Evolutionary conservation across 345 rosid species (phyloP), one percentile per base, ranked within the genome.

Genomic region (Aurinia saxatilis): DNA sequence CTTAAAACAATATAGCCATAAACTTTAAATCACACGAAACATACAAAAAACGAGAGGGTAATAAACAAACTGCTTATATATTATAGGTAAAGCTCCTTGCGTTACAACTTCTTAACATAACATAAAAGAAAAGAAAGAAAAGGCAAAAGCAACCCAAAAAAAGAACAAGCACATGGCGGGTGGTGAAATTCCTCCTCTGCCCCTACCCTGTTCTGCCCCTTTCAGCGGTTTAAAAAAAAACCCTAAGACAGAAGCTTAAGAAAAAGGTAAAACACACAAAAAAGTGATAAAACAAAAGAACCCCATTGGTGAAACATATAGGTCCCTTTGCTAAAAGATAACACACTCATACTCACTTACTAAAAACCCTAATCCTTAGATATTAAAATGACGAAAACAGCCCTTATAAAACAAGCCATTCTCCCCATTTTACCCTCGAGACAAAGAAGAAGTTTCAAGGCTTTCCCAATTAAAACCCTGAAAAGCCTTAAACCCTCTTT

Each of bases 141-240:
- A 27, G 5, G 30, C 0, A 27, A 16, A 25, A 25, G 13, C 23
- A 19, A 45, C 59, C 9, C 29, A 35, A 10, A 15, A 47, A 46
- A 58, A 17, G 7, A 3, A 23, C 27, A 41, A 39, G 63, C 51
- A 49, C 35, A 27, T 49, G 60, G 75, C 74, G 70, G 70, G 69
- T 31, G 70, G 65, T 70, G 13, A 63, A 8, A 15, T 48, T 54
- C 65, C 70, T 25, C 63, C 73, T 61, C 68, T 54, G 74, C 74
- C 74, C 57, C 50, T 53, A 60, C 57, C 45, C 58, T 6, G 63
- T 63, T 56, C 65, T 65, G 60, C 5, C 50, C 16, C 55, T 47
- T 40, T 54, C 3, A 48, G 15, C 50, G 60, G 46, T 56, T 56
- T 29, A 27, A n/a, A n/a, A n/a, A n/a, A n/a, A n/a, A 49, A 58